phyloP scores from a whole-genome alignment of 164 flowering plant species.

The Tetrastigma voinierianum region DNA sequence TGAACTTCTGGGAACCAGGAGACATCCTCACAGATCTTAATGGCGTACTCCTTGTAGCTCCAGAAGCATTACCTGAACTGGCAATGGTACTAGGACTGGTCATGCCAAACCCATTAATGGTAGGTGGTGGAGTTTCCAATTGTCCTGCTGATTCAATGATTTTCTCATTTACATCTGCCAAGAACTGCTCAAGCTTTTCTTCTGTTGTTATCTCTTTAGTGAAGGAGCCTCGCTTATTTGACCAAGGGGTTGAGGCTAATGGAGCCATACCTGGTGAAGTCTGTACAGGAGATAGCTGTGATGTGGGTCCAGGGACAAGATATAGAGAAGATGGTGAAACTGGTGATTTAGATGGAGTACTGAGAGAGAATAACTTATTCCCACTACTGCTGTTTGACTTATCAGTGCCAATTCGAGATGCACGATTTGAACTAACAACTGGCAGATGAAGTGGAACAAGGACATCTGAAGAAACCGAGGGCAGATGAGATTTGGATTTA shows the following conservation, averaged over 20 bases:
- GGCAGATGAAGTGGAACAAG: constrained; percentile 83
- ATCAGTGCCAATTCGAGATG: constrained; percentile 39
- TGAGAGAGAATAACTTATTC: constrained; percentile 30
- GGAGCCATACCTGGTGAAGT: constrained; percentile 53
- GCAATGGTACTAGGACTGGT: constrained; percentile 56
- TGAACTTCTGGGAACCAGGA: constrained; percentile 86
- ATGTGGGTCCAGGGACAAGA: constrained; percentile 46
- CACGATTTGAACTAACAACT: constrained; percentile 34
- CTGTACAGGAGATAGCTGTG: constrained; percentile 45
- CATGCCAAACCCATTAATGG: constrained; percentile 56
- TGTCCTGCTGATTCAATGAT: constrained; percentile 69
- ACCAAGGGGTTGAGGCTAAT: constrained; percentile 66
- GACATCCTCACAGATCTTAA: constrained; percentile 94
- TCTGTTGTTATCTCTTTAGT: constrained; percentile 59
- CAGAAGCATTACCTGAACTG: constrained; percentile 68
- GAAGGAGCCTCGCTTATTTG: constrained; percentile 47
- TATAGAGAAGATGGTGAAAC: constrained; percentile 57
- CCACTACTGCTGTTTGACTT: constrained; percentile 45
- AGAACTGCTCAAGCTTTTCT: constrained; percentile 70
- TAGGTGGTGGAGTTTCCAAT: constrained; percentile 71
- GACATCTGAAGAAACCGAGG: constrained; percentile 42
- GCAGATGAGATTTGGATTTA: constrained; percentile 40
- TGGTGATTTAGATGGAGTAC: constrained; percentile 55
- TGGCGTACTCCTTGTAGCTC: constrained; percentile 83
- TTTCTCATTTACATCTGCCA: constrained; percentile 81